Base-by-base conservation (phyloP, 371 early-diverging fungal species). In the Apophysomyces ossiformis region DNA sequence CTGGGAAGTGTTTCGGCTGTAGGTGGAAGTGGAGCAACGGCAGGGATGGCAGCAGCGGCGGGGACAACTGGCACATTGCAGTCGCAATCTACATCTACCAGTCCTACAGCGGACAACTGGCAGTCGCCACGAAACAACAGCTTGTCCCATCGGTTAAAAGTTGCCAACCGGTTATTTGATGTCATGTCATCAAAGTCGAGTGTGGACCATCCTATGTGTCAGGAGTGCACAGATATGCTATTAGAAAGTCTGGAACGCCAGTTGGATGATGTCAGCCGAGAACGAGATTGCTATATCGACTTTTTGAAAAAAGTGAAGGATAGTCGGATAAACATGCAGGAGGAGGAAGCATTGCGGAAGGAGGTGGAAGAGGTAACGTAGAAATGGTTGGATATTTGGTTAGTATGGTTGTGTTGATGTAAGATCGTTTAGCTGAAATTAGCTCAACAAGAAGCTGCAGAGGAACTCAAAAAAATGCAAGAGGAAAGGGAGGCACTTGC, bases 191-290 rank as follows among this genome's bases (percentile, higher is more conserved):
- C 86, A 4, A 84, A 85, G 65, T 87, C 92, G 4, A 87, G 89
- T 44, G 85, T 90, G 4, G 90, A 91, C 66, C 96, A 96, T 65
- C 95, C 95, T 11, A 83, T 96, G 73, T 97, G 97, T 72, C 89
- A 91, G 61, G 94, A 93, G 57, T 97, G 97, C 66, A 90, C 93
- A 1, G 95, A 95, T 60, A 85, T 90, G 71, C 67, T 95, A 57
- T 60, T 88, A 43, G 87, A 90, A 41, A 76, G 77, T 35, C 75
- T 97, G 61, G 89, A 90, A 59, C 87, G 87, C 60, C 86, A 90
- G 54, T 69, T 93, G 44, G 72, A 78, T 0, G 94, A 94, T 65
- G 87, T 87, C 3, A 77, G 86, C 9, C 75, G 77, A 44, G 94
- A 95, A 72, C 76, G 89, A 26, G 92, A 92, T 67, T 87, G 89